Percentiles rank a stretch among this genome's conserved stretches.
phyloP scores from a whole-genome alignment of 1,139 yeast species.

The Yamadazyma spencermartinsiae region DNA sequence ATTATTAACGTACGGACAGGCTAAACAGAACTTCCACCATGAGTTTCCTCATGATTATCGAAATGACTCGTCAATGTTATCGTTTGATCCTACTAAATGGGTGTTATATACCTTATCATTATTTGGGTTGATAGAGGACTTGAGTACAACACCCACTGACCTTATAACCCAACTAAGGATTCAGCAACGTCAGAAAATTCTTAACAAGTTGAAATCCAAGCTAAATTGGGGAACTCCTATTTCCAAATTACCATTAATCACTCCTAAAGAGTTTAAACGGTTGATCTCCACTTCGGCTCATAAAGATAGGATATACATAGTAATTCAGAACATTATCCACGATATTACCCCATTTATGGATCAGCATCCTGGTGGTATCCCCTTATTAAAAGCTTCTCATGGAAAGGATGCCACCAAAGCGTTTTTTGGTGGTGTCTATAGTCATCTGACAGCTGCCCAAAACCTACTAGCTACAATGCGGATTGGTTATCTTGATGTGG shows the following conservation, averaged over 20 bases:
- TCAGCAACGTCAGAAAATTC: conserved; percentile 64
- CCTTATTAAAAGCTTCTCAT: conserved; percentile 59
- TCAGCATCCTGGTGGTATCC: conserved; percentile 73
- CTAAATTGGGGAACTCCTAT: conserved; percentile 79
- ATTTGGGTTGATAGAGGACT: conserved; percentile 40
- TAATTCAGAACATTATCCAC: conserved; percentile 60
- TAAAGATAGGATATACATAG: conserved; percentile 41
- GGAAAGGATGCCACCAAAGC: conserved; percentile 75
- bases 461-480: conserved; percentile 75
- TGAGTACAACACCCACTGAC: conserved; percentile 44
- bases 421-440: conserved; percentile 73
- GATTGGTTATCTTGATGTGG: conserved; percentile 73
- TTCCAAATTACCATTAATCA: conserved; percentile 58
- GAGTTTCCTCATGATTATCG: conserved; percentile 73
- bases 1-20: conserved; percentile 63
- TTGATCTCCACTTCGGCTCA: conserved; percentile 37
- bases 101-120: conserved; percentile 41
- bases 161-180: conserved; percentile 56
- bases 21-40: conserved; percentile 68
- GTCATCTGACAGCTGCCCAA: conserved; percentile 73
- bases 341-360: conserved; percentile 72
- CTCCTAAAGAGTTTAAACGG: conserved; percentile 50
- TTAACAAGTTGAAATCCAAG: conserved; percentile 61
- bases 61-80: conserved; percentile 46
- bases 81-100: conserved; percentile 72